Base-by-base conservation (phyloP, 2,329 filamentous ascomycete species). In the Fusarium cyanostomum region DNA sequence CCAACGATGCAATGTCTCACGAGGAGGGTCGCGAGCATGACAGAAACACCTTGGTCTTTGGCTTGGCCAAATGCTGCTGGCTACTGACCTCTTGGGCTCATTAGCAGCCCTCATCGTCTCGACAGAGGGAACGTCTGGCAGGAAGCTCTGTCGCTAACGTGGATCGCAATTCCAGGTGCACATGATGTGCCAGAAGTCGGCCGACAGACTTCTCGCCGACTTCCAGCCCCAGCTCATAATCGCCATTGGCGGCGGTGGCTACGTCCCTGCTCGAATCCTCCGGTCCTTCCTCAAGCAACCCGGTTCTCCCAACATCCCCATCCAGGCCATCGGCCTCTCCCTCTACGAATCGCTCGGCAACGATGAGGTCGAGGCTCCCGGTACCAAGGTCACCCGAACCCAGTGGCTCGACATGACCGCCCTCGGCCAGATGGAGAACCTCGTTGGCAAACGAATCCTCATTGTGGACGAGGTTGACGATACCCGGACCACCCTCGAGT, bases 181-280 rank as follows among this genome's bases (percentile, higher is more conserved):
- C 87, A 96, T 97, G 81, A 87, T 98, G 75, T 99, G 95, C 84
- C 91, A 97, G 81, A 84, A 90, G 75, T 88, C 92, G 15, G 95
- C 94, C 34, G 84, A 87, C 65, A 82, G 84, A 71, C 96, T 98
- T 77, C 88, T 99, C 71, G 82, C 89, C 75, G 87, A 92, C 13
- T 93, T 97, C 84, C 86, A 92, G 76, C 95, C 95, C 34, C 92
- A 97, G 78, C 91, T 99, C 71, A 97, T 99, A 86, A 96, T 99
- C 78, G 95, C 95, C 75, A 98, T 98, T 77, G 95, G 95, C 72
- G 95, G 95, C 67, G 95, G 95, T 72, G 95, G 95, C 73, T 99
- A 97, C 79, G 93, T 99, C 35, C 95, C 95, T 61, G 95, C 95
- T 41, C 92, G 95, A 72, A 99, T 99, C 78, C 87, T 99, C 66